Evolutionary conservation across 768 basidiomycete species (phyloP), one percentile per base, ranked within the genome.

Genomic region (Ramaria rubella): DNA sequence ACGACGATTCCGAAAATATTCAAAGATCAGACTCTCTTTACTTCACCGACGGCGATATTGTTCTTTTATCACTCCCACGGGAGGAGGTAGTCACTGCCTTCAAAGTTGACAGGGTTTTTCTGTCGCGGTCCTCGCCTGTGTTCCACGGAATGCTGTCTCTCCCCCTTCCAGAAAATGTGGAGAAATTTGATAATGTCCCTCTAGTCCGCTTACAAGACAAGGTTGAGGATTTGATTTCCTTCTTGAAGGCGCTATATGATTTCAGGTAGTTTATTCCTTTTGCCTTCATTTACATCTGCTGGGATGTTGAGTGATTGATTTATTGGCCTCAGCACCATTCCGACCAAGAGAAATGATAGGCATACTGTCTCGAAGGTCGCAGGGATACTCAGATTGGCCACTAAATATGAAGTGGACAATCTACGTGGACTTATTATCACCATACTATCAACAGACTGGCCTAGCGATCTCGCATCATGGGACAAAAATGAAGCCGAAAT

Each of bases 401-500:
- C 36, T n/a, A 62, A 62, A 38, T 62, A 62, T 49, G 24, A 58
- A 36, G 34, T 60, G 5, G 29, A 49, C 7, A 27, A 33, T 29
- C 40, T 62, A n/a, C 51, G 60, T 3, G 30, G 44, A 6, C 40
- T 38, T 7, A 60, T 62, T n/a, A 46, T 58, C 24, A 14, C 34
- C n/a, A 52, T 52, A 38, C 36, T 62, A 4, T 19, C 23, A 15
- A 4, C n/a, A 15, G 85, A 87, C 66, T 90, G 85, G 82, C 87
- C 87, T 0, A 63, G 75, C 5, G 81, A 82, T 1, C 80, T 90
- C 21, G 66, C 67, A 1, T 83, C 75, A 17, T 90, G 87, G 87
- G 87, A 90, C 64, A 23, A 27, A 7, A 51, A 51, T 19, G 49
- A 51, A 33, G 30, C 19, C 14, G 52, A 53, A 38, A 4, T 38